A percentile compares a stretch with the other conserved stretches of the same genome.
phyloP scores from a whole-genome alignment of 1,284 basidiomycete genomes.

The Cystobasidium pallidum region DNA sequence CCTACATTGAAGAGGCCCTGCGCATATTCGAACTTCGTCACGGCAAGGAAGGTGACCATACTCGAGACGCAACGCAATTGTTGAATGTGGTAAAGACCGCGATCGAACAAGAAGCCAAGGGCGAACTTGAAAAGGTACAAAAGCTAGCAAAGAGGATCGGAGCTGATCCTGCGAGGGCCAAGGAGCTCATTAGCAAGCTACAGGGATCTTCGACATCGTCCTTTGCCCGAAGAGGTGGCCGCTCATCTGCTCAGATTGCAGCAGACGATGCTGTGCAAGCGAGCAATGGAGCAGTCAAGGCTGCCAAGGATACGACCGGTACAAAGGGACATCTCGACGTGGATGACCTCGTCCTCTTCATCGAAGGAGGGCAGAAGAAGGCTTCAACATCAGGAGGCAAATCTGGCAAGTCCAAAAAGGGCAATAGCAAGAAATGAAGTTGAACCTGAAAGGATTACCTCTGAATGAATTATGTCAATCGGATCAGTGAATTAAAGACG shows the following conservation, averaged over 20 bases:
- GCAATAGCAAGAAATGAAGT: slow-evolving; percentile 10
- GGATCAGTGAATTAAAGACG: neutral
- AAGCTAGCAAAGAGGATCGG: slow-evolving; percentile 42
- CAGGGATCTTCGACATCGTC: slow-evolving; percentile 4
- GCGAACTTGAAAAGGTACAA: slow-evolving; percentile 41
- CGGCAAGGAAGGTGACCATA: slow-evolving; percentile 42
- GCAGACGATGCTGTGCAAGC: neutral
- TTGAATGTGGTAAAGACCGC: slow-evolving; percentile 33
- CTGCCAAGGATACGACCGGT: slow-evolving; percentile 24
- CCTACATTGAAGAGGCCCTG: slow-evolving; percentile 35
- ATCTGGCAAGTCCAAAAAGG: slow-evolving; percentile 24
- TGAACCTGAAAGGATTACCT: neutral
- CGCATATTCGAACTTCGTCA: slow-evolving; percentile 42
- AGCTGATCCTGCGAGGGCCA: slow-evolving; percentile 34
- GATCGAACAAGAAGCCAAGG: slow-evolving; percentile 32
- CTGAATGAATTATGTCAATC: too few relatives aligned
- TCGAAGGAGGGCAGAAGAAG: slow-evolving; percentile 30
- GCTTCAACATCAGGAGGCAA: slow-evolving; percentile 8
- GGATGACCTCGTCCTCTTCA: slow-evolving; percentile 42
- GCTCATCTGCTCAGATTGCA: slow-evolving; percentile 1
- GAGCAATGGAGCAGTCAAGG: slow-evolving; percentile 5
- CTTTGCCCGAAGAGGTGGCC: slow-evolving; percentile 6
- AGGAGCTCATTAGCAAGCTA: slow-evolving; percentile 34
- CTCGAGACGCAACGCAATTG: slow-evolving; percentile 45
- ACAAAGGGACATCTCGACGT: slow-evolving; percentile 40